Evolutionary conservation across 2,329 filamentous ascomycete genomes (phyloP).

Genomic region (Hypoxylon sp.): DNA sequence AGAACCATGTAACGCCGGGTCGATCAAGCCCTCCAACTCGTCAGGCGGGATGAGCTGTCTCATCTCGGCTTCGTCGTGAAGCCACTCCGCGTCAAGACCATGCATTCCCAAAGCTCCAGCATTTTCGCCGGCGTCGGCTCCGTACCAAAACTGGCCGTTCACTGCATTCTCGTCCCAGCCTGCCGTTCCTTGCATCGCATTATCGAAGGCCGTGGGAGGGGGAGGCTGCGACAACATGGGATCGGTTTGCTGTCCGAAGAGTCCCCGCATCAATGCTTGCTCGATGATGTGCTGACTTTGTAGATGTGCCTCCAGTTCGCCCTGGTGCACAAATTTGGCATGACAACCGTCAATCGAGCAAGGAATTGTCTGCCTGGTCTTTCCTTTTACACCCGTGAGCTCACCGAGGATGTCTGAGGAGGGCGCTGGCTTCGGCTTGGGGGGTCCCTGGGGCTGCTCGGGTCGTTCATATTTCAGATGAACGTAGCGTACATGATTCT

Average conservation of each 20-base stretch:
- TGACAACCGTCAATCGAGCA: slow-evolving; percentile 56
- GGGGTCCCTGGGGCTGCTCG: slow-evolving; percentile 33
- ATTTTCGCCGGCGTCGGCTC: slow-evolving; percentile 45
- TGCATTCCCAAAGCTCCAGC: slow-evolving; percentile 42
- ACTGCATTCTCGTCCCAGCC: slow-evolving; percentile 22
- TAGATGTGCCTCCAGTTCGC: slow-evolving; percentile 60
- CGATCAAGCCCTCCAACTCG: slow-evolving; percentile 39
- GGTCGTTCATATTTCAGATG: slow-evolving; percentile 72
- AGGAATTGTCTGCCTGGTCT: slow-evolving; percentile 53
- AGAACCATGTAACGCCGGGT: slow-evolving; percentile 35
- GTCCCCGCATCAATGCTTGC: slow-evolving; percentile 29
- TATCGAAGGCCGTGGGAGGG: slow-evolving; percentile 17
- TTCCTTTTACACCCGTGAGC: slow-evolving; percentile 52
- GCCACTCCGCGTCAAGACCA: slow-evolving; percentile 52
- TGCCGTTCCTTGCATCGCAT: slow-evolving; percentile 11
- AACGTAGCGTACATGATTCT: slow-evolving; percentile 84
- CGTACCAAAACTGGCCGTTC: slow-evolving; percentile 43
- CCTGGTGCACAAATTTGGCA: slow-evolving; percentile 58
- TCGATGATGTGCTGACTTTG: slow-evolving; percentile 43
- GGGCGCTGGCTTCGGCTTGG: slow-evolving; percentile 34
- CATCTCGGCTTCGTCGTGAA: slow-evolving; percentile 55
- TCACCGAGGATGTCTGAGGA: slow-evolving; percentile 52
- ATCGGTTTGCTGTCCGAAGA: slow-evolving; percentile 4
- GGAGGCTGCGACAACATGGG: slow-evolving; percentile 4
- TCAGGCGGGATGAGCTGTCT: slow-evolving; percentile 47